Evolutionary conservation across 164 flowering plant species (phyloP).

Genomic region (Stephania yunnanensis): DNA sequence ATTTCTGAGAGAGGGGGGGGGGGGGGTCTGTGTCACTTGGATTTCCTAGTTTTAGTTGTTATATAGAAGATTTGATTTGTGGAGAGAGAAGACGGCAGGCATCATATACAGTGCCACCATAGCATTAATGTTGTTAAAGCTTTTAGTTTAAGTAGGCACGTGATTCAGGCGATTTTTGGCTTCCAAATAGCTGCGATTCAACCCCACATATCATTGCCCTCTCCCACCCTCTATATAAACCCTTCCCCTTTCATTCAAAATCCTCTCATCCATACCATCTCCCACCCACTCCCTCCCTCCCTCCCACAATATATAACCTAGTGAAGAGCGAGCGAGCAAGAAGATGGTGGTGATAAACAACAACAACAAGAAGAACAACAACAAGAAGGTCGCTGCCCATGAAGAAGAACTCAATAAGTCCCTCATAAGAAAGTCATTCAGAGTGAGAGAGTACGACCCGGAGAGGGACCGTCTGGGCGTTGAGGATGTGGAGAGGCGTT

Average conservation of each 20-base stretch:
- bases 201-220: conserved; percentile 10
- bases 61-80: no score
- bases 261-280: no score
- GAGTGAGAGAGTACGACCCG: conserved; percentile 62
- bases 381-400: no score
- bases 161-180: conserved; percentile 21
- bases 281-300: no score
- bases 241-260: neutral
- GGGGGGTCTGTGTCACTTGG: neutral
- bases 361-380: no score
- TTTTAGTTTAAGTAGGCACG: conserved; percentile 29
- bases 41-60: neutral
- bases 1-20: no score
- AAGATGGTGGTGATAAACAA: neutral
- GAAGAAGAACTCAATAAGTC: no score
- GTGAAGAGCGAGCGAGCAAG: no score
- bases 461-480: conserved; percentile 45
- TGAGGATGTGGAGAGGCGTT: conserved; percentile 65
- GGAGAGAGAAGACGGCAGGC: no score
- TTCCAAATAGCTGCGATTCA: conserved; percentile 19
- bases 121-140: neutral
- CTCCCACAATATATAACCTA: no score
- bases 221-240: conserved; percentile 4
- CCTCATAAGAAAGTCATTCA: neutral
- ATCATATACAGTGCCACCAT: no score